Evolutionary conservation across 2,329 filamentous ascomycete species (phyloP).

Genomic region (Ophiosphaerella herpotricha): DNA sequence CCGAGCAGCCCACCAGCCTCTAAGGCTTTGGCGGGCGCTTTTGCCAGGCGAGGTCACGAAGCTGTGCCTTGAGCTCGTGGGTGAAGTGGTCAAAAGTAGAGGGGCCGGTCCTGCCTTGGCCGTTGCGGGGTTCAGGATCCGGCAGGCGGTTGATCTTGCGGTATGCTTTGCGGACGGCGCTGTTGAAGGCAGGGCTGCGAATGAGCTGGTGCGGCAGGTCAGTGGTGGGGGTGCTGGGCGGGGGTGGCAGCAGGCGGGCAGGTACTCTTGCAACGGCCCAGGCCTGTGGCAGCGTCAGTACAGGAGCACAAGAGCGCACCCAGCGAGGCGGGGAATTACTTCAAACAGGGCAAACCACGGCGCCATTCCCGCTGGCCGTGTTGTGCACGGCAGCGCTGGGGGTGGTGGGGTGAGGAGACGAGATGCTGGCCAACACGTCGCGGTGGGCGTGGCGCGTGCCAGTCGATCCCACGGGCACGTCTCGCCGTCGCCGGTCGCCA

Average conservation of each 20-base stretch:
- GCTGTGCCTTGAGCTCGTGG: conserved; percentile 58
- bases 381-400: background rate
- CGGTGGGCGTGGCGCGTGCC: background rate
- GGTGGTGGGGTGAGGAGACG: background rate
- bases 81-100: conserved; percentile 57
- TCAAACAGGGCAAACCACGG: conserved; percentile 41
- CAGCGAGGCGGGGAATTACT: conserved; percentile 13
- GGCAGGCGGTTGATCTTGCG: conserved; percentile 52
- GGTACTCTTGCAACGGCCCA: conserved; percentile 45
- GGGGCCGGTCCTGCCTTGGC: conserved; percentile 48
- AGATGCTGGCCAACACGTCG: background rate
- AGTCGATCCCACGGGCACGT: too few relatives aligned
- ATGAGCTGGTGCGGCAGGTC: conserved; percentile 49
- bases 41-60: conserved; percentile 46
- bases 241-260: conserved; percentile 9
- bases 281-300: conserved; percentile 36
- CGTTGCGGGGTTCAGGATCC: conserved; percentile 44
- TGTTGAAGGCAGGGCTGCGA: conserved; percentile 60
- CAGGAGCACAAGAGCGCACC: background rate
- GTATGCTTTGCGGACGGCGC: conserved; percentile 57
- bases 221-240: background rate
- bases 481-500: too few relatives aligned
- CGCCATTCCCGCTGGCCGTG: conserved; percentile 17
- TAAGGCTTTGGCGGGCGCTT: conserved; percentile 36
- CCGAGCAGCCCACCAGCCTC: too few relatives aligned